Conservation (phyloP, 345 rosid genomes). For the Cochlearia excelsa region DNA sequence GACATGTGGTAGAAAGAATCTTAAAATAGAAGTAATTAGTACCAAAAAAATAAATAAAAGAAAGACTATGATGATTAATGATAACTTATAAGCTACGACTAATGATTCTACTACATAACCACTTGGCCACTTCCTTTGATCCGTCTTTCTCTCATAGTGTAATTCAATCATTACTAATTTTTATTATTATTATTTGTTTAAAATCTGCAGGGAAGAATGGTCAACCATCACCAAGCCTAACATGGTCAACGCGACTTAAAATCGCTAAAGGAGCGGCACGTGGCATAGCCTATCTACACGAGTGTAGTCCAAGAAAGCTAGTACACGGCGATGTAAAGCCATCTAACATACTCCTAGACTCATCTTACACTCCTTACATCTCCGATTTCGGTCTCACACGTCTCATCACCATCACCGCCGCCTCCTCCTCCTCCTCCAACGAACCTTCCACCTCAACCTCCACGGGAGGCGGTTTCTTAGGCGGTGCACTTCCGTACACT, state of each 20-base stretch:
- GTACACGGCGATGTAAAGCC: conserved; percentile 92
- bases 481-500: conserved; percentile 75
- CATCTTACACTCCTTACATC: conserved; percentile 66
- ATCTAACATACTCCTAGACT: conserved; percentile 84
- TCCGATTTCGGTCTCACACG: conserved; percentile 85
- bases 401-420: conserved; percentile 74
- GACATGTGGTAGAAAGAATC: background rate
- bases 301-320: conserved; percentile 90
- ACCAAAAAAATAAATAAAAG: conserved; percentile 5
- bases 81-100: conserved; percentile 25
- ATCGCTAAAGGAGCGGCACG: conserved; percentile 87
- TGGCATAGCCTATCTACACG: conserved; percentile 94
- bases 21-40: conserved; percentile 18
- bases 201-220: conserved; percentile 64
- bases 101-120: conserved; percentile 18
- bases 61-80: conserved; percentile 5
- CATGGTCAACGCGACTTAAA: conserved; percentile 84
- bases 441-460: conserved; percentile 38
- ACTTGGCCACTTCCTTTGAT: conserved; percentile 11
- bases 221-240: conserved; percentile 66
- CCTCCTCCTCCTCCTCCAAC: conserved; percentile 30
- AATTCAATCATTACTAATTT: background rate
- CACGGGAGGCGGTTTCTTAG: conserved; percentile 57
- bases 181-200: conserved; percentile 1
- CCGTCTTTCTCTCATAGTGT: conserved; percentile 23